Base-by-base conservation (phyloP, 148 eudicot species). In the Bassia scoparia region DNA sequence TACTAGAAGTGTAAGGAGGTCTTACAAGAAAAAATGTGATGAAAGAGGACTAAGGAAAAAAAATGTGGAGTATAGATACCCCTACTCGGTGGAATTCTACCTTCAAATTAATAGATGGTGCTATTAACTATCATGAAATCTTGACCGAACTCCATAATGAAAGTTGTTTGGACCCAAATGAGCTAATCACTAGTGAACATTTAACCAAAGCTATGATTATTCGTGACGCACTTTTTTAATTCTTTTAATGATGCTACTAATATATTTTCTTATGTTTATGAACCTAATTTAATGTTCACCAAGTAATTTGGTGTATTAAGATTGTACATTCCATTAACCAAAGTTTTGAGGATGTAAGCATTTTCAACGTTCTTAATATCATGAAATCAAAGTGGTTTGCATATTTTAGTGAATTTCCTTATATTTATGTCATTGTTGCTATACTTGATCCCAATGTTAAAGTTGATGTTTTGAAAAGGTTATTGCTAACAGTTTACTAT, bases 61-160 rank as follows among this genome's bases (percentile, higher is more conserved):
- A 15, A 46, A 4, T 2, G 9, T 67, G 27, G 6, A n/a, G 18
- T 20, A 11, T 67, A 2, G 55, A 67, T 48, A 67, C 1, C 49
- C 55, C 70, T 15, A 46, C 70, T 2, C 8, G 3, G 29, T 67
- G 70, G 70, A 67, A 13, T 67, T 48, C 56, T 14, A 67, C 70
- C 8, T 67, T 46, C 48, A 67, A 24, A 16, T 24, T 67, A 56
- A 33, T 67, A 26, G 7, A 4, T 16, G 30, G 16, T 9, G 55
- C 55, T 26, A 26, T 67, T 67, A 48, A 5, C 15, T 48, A 67
- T 12, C 49, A 20, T 30, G 55, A 48, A 15, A 15, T 67, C 27
- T 15, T 67, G 16, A 44, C 38, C 29, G 17, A 9, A 44, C 27
- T 67, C 23, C 49, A 48, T 30, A 68, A 68, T 49, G 41, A 68